Evolutionary conservation across 78 protist genomes (phyloP).

Genomic region (Chrysochromulina parva): DNA sequence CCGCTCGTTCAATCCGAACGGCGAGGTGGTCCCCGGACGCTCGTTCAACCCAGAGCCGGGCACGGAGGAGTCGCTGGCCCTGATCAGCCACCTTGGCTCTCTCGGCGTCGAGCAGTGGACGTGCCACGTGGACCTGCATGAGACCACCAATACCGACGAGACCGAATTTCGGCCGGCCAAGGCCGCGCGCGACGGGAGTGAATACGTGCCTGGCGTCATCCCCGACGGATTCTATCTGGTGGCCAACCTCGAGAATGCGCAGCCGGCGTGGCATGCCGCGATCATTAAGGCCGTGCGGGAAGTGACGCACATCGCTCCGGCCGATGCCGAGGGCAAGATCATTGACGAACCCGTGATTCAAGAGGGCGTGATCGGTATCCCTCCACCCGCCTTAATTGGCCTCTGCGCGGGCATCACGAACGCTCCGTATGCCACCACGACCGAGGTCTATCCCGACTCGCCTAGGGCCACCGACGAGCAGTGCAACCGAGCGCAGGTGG

Average conservation of each 20-base stretch:
- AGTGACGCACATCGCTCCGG: slow-evolving; percentile 57
- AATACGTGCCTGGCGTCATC: background rate
- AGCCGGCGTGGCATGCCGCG: slow-evolving; percentile 5
- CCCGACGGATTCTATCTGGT: slow-evolving; percentile 59
- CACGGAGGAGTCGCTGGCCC: background rate
- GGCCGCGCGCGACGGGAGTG: slow-evolving; percentile 43
- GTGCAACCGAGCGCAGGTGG: slow-evolving; percentile 51
- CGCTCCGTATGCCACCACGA: slow-evolving; percentile 44
- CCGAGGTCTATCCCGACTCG: slow-evolving; percentile 57
- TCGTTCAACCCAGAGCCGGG: background rate
- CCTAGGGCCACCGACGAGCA: background rate
- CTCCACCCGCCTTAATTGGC: background rate
- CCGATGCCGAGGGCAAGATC: slow-evolving; percentile 28
- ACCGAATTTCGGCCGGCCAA: slow-evolving; percentile 46
- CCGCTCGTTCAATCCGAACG: slow-evolving; percentile 30
- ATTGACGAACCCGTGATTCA: background rate
- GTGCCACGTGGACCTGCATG: slow-evolving; percentile 46
- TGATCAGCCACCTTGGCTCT: background rate
- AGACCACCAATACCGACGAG: slow-evolving; percentile 50
- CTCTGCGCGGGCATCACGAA: slow-evolving; percentile 15
- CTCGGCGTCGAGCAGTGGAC: background rate
- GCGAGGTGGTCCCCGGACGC: slow-evolving; percentile 43
- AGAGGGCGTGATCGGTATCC: slow-evolving; percentile 10
- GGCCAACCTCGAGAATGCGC: background rate
- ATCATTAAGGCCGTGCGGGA: slow-evolving; percentile 31